Evolutionary conservation across 1,284 basidiomycete species (phyloP).

Genomic region (Stygiomarasmius scandens): DNA sequence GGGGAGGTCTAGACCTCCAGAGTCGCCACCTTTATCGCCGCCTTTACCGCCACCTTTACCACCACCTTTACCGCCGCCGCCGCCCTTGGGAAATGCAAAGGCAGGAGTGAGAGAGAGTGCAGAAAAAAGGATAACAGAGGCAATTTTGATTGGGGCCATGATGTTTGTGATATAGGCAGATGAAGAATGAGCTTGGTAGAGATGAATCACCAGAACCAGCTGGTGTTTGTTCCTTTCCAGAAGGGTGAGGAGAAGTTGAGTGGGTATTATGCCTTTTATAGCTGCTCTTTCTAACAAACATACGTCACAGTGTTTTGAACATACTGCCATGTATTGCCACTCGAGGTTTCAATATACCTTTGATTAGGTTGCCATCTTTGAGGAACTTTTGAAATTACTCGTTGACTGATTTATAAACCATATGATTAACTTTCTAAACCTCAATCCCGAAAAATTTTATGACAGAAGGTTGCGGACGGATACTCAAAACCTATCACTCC

Average conservation of each 20-base stretch:
- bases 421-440: too few relatives aligned
- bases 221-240: neutral
- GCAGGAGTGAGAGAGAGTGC: neutral
- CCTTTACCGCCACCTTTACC: neutral
- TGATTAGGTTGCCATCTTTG: too few relatives aligned
- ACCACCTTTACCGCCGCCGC: neutral
- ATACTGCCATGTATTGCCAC: too few relatives aligned
- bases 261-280: neutral
- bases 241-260: neutral
- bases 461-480: too few relatives aligned
- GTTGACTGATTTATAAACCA: too few relatives aligned
- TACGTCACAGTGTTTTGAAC: too few relatives aligned
- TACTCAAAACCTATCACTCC: too few relatives aligned
- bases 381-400: too few relatives aligned
- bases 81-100: neutral
- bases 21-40: neutral
- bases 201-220: neutral
- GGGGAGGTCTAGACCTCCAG: neutral
- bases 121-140: too few relatives aligned
- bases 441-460: too few relatives aligned
- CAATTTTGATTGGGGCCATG: neutral
- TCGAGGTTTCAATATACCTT: too few relatives aligned
- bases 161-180: neutral
- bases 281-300: too few relatives aligned
- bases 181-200: neutral